These are phyloP conservation scores for Xylariaceae sp. DNA, from an alignment of 2,329 filamentous ascomycete species.

Conservation along the genomic window DNA sequence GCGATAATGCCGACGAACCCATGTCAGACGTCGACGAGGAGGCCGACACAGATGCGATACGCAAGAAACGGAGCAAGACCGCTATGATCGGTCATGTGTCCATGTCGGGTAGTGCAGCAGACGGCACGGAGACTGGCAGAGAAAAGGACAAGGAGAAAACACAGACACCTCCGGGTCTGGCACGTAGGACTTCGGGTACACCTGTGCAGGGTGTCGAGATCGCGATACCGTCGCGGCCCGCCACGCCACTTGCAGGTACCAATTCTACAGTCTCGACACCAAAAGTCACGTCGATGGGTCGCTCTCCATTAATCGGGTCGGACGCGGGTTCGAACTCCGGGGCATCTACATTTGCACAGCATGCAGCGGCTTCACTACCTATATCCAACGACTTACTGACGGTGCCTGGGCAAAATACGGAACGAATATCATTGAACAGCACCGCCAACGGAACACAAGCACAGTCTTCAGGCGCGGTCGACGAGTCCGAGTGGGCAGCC, in stretches of 20 bases:
- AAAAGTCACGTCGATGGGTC: slow-evolving; percentile 44
- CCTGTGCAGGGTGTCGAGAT: slow-evolving; percentile 64
- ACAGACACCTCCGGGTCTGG: slow-evolving; percentile 46
- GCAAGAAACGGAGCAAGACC: slow-evolving; percentile 54
- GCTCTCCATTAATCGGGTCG: slow-evolving; percentile 46
- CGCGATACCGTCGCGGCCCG: slow-evolving; percentile 67
- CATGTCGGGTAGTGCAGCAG: not conserved
- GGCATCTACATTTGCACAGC: slow-evolving; percentile 13
- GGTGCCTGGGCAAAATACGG: slow-evolving; percentile 11
- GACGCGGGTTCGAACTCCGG: slow-evolving; percentile 21
- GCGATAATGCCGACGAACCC: slow-evolving; percentile 33
- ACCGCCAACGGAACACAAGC: slow-evolving; percentile 1
- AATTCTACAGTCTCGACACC: slow-evolving; percentile 53
- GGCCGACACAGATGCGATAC: slow-evolving; percentile 36
- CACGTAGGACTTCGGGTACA: slow-evolving; percentile 57
- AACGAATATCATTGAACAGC: not conserved
- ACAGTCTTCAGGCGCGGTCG: slow-evolving; percentile 43
- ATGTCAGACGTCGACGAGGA: slow-evolving; percentile 43
- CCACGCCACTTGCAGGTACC: slow-evolving; percentile 58
- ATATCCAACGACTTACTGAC: slow-evolving; percentile 34
- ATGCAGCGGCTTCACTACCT: slow-evolving; percentile 20
- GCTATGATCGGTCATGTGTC: slow-evolving; percentile 34
- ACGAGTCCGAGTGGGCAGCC: slow-evolving; percentile 85
- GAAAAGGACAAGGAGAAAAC: slow-evolving; percentile 35
- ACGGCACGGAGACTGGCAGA: slow-evolving; percentile 20